A percentile compares a stretch with the other conserved stretches of the same genome.
Conservation (phyloP, 768 basidiomycete genomes). For the Mycena filopes region DNA sequence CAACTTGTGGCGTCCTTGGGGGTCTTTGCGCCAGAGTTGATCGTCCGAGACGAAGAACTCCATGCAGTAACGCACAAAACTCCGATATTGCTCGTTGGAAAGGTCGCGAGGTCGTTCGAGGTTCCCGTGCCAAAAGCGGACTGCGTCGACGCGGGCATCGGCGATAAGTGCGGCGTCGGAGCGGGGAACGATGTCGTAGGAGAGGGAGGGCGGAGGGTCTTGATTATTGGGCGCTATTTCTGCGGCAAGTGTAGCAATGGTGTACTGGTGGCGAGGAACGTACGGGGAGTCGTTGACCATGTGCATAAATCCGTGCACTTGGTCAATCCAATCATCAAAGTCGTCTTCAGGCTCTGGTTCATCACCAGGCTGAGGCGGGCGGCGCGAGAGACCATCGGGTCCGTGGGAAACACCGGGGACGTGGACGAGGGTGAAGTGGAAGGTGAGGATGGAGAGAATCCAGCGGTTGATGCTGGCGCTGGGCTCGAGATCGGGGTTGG, state of each 20-base stretch:
- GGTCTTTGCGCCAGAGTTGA: slow-evolving; percentile 38
- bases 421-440: slow-evolving; percentile 45
- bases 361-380: slow-evolving; percentile 29
- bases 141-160: slow-evolving; percentile 16
- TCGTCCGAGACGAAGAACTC: slow-evolving; percentile 34
- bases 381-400: slow-evolving; percentile 45
- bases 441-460: slow-evolving; percentile 45
- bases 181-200: slow-evolving; percentile 1
- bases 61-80: slow-evolving; percentile 33
- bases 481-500: slow-evolving; percentile 46
- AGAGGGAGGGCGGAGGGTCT: slow-evolving; percentile 1
- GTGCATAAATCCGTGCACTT: slow-evolving; percentile 26
- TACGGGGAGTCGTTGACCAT: slow-evolving; percentile 17
- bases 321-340: slow-evolving; percentile 14
- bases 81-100: slow-evolving; percentile 19
- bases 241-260: slow-evolving; percentile 3
- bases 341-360: slow-evolving; percentile 32
- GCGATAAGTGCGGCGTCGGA: slow-evolving; percentile 3
- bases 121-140: slow-evolving; percentile 20
- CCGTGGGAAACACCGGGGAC: slow-evolving; percentile 39
- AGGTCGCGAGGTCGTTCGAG: slow-evolving; percentile 19
- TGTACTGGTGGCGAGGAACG: background rate
- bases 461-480: slow-evolving; percentile 48
- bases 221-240: background rate
- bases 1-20: slow-evolving; percentile 36